Conservation (phyloP, 2,329 filamentous ascomycete species). For the Sporothrix globosa region DNA sequence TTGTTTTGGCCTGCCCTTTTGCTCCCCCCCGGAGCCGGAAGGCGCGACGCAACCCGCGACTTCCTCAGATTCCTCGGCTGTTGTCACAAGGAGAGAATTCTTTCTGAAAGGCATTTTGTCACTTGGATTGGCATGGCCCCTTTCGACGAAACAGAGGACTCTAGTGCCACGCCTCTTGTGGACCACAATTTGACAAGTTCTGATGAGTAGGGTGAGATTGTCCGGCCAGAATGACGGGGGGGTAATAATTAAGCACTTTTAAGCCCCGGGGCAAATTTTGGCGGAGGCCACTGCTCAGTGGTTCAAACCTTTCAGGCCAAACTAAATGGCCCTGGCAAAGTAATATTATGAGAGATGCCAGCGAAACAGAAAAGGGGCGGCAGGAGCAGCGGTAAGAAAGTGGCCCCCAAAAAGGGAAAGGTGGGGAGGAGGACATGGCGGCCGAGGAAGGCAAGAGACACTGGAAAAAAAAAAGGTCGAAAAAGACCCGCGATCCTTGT, state of each 20-base stretch:
- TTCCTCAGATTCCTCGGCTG: background rate
- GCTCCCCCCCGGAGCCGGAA: background rate
- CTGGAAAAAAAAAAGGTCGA: constrained; percentile 3
- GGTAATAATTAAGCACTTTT: background rate
- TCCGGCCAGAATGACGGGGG: background rate
- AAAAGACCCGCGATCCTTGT: constrained; percentile 13
- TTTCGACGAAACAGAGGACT: background rate
- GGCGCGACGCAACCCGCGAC: background rate
- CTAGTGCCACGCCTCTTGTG: constrained; percentile 17
- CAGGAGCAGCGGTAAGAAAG: constrained; percentile 3
- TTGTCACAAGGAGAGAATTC: background rate
- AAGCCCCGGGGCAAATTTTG: constrained; percentile 10
- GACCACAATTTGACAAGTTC: constrained; percentile 15
- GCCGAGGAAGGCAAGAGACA: constrained; percentile 1
- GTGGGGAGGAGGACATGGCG: background rate
- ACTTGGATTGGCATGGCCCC: background rate
- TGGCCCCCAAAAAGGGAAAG: constrained; percentile 1
- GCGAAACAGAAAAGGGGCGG: constrained; percentile 8
- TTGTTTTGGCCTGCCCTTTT: background rate
- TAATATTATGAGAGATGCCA: background rate
- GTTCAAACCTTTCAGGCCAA: constrained; percentile 14
- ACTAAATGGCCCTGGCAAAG: constrained; percentile 5
- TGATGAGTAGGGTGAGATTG: background rate
- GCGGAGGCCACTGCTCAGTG: background rate
- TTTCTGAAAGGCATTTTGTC: background rate